phyloP scores from a whole-genome alignment of 2,329 filamentous ascomycete genomes.

The Calcarisporium arbuscula region DNA sequence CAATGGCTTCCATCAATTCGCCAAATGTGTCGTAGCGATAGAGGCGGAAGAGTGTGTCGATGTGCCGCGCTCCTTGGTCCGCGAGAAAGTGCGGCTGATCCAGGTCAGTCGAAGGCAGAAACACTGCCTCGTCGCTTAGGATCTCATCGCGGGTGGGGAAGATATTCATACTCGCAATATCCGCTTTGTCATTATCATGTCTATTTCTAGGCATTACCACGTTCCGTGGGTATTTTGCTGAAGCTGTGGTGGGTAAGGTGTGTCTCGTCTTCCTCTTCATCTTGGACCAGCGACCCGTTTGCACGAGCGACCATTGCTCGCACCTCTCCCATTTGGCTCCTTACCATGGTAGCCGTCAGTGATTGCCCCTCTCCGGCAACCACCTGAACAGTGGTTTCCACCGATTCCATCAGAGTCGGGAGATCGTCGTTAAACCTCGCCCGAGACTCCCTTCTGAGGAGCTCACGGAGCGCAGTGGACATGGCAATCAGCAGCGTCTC shows the following conservation, averaged over 20 bases:
- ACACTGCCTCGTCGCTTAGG: constrained; percentile 31
- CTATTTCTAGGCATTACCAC: constrained; percentile 25
- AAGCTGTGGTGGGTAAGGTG: no score
- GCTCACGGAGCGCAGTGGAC: constrained; percentile 8
- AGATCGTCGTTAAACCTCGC: constrained; percentile 6
- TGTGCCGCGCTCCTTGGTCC: constrained; percentile 37
- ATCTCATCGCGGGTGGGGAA: constrained; percentile 45
- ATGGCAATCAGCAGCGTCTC: no score
- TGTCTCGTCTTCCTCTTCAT: no score
- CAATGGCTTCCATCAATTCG: constrained; percentile 35
- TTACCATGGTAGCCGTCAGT: constrained; percentile 22
- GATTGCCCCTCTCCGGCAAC: constrained; percentile 18
- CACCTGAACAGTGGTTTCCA: no score
- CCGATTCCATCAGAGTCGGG: no score
- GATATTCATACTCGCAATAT: constrained; percentile 41
- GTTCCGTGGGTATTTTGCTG: constrained; percentile 18
- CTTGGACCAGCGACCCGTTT: no score
- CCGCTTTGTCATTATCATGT: constrained; percentile 44
- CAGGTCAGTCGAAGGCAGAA: constrained; percentile 33
- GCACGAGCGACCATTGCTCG: no score
- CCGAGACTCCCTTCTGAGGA: constrained; percentile 15
- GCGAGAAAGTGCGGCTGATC: constrained; percentile 29
- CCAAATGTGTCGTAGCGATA: constrained; percentile 50
- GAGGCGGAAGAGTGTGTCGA: constrained; percentile 51
- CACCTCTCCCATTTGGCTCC: constrained; percentile 7